Base-by-base conservation (phyloP, 306 rosid species). In the Elaeagnus macrophylla region DNA sequence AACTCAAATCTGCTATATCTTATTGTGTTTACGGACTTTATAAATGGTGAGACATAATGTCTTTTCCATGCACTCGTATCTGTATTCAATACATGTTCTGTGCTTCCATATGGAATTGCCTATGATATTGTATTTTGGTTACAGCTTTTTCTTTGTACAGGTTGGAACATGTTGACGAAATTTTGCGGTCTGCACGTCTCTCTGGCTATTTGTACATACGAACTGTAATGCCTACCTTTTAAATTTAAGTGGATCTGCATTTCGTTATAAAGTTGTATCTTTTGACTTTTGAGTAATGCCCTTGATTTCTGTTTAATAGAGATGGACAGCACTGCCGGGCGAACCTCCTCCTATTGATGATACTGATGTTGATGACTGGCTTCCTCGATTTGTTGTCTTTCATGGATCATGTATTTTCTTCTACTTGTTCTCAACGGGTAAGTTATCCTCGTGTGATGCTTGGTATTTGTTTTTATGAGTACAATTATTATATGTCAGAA, bases 271-370 rank as follows among this genome's bases (percentile, higher is more conserved):
- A 18, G 60, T 57, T 1, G 11, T 39, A 32, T 53, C 54, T 35
- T 25, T 7, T 14, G 32, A 46, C 16, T 55, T 52, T 63, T 57
- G 3, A 56, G 54, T 53, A 64, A 61, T 53, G 47, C 45, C 57
- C 56, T 40, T 37, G 13, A 12, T 37, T 45, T 66, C 9, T n/a
- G 3, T 62, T 20, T 14, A 25, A 41, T 40, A 90, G 95, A 81
- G 96, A 49, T 91, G 96, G 94, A 65, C 79, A 35, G 76, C 81
- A 39, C 77, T 91, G 49, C 96, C 94, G 3, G 96, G 93, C 62
- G 96, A 91, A 77, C 80, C 93, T 67, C 84, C 80, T 51, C 86
- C 94, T 4, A 62, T 86, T 40, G 96, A 91, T 72, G 95, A 86
- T 51, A 59, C 65, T 17, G 91, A 86, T 0, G 62, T 86, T 59